Percentiles rank a stretch among this genome's conserved stretches.
phyloP scores from a whole-genome alignment of 345 rosid species.

The Eucalyptus erythrocorys region DNA sequence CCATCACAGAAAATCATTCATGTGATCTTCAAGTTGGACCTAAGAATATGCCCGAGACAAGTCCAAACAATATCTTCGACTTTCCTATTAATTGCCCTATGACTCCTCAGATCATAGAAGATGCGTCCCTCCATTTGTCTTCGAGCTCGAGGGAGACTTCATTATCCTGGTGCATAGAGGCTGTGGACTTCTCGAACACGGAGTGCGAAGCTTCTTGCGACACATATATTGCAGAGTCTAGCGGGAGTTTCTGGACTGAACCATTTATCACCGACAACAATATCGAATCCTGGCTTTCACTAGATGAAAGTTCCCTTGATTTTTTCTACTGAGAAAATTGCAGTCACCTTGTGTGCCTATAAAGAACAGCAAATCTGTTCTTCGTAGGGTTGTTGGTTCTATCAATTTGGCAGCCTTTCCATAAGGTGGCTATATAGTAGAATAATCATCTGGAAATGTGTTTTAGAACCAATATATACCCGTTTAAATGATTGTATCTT shows the following conservation, averaged over 20 bases:
- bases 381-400: neutral
- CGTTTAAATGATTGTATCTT: neutral
- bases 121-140: neutral
- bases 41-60: neutral
- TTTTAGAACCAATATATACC: neutral
- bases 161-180: neutral
- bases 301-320: neutral
- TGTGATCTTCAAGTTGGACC: neutral
- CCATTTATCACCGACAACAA: conserved; percentile 13
- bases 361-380: neutral
- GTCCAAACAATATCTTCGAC: neutral
- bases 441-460: neutral
- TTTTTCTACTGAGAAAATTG: neutral
- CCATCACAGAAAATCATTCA: neutral
- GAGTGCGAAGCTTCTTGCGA: neutral
- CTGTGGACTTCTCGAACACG: neutral
- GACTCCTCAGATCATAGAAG: neutral
- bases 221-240: neutral
- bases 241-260: conserved; percentile 20
- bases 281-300: neutral
- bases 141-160: neutral
- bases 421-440: neutral
- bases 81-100: neutral
- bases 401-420: neutral
- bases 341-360: neutral